phyloP scores from a whole-genome alignment of 306 rosid species.

The Malus sylvestris region DNA sequence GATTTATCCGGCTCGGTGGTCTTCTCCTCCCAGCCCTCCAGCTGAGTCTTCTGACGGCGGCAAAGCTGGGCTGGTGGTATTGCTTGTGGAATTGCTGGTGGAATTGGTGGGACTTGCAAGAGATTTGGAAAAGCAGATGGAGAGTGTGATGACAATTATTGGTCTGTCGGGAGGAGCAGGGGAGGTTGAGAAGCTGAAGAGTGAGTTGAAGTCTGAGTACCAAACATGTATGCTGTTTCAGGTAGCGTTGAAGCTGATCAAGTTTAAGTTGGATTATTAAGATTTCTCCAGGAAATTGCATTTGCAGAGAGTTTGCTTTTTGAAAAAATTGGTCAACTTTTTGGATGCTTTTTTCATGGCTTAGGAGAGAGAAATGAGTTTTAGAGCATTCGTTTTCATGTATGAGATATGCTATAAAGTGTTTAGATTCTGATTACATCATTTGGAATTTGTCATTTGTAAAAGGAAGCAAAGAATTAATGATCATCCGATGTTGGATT shows the following conservation, averaged over 20 bases:
- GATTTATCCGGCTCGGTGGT: background rate
- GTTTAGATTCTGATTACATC: background rate
- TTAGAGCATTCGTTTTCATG: too few species aligned
- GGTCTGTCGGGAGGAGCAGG: conserved; percentile 10
- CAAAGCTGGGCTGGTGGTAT: background rate
- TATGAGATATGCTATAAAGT: background rate
- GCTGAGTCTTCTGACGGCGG: background rate
- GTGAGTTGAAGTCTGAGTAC: conserved; percentile 23
- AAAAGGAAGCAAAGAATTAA: background rate
- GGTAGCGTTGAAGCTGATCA: conserved; percentile 25
- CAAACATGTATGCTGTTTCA: conserved; percentile 20
- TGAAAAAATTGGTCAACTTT: background rate
- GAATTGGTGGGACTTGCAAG: conserved; percentile 5
- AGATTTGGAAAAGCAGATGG: conserved; percentile 30
- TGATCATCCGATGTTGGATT: background rate
- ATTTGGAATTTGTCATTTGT: background rate
- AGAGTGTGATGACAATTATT: conserved; percentile 14
- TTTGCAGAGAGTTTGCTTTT: background rate
- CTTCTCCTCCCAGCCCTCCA: too few species aligned
- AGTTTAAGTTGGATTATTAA: background rate
- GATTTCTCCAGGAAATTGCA: background rate
- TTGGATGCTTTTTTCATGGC: background rate
- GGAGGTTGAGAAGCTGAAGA: conserved; percentile 17
- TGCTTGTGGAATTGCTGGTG: background rate
- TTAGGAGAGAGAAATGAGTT: background rate